Base-by-base conservation (phyloP, 495 filamentous ascomycete genomes). In the Trypethelium eluteriae region DNA sequence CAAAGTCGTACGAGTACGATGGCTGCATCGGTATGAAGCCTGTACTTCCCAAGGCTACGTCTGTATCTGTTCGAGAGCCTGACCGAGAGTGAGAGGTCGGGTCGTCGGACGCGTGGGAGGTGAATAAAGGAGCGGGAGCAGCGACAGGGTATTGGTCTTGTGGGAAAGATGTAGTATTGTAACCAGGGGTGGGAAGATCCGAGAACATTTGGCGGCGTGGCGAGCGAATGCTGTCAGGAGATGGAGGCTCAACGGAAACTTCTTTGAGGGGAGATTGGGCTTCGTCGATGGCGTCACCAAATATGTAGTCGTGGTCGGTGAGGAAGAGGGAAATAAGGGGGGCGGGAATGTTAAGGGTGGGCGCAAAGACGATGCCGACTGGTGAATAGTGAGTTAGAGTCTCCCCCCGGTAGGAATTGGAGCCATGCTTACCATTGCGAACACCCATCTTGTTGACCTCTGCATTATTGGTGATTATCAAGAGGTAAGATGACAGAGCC, bases 281-380 rank as follows among this genome's bases (percentile, higher is more conserved):
- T 66, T 86, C 82, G 69, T 85, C 82, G 1, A 84, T 81, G 6
- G 86, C 81, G 64, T 87, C 82, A 39, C 88, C 89, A 75, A 97
- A 98, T 57, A 98, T 93, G 47, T 81, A 81, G 70, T 89, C 82
- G 72, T 89, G 96, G 70, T 98, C 92, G 63, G 93, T 92, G 41
- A 98, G 83, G 76, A 98, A 94, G 77, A 92, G 82, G 2, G 92
- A 92, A 71, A 98, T 96, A 6, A 98, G 89, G 16, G 95, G 93
- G 1, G 92, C 91, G 0, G 95, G 93, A 49, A 98, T 97, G 76
- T 98, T 98, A 39, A 98, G 83, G 0, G 95, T 98, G 2, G 94
- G 94, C n/a, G 95, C 94, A 77, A 98, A 98, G 65, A 98, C 93
- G 68, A 98, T 98, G 70, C 94, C 92, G 62, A 98, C 92, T 77